Conservation (phyloP, 176 grass and related monocot species). For the Phyllostachys edulis region DNA sequence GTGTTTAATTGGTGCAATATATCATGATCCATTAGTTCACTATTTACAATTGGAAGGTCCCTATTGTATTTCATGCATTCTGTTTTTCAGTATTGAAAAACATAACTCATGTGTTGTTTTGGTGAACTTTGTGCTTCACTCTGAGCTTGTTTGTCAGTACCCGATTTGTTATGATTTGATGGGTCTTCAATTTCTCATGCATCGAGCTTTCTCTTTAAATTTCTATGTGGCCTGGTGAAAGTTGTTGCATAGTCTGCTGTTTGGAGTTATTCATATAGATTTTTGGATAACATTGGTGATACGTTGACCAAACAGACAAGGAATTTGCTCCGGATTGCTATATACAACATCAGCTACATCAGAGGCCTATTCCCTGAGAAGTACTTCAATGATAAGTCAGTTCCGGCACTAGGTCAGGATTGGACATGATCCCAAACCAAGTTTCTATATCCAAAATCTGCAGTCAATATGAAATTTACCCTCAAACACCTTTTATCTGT, state of each 20-base stretch:
- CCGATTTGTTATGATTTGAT: conserved; percentile 20
- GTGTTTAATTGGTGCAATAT: neutral
- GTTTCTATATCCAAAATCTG: conserved; percentile 17
- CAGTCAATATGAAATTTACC: neutral
- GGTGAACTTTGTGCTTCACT: neutral
- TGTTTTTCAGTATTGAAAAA: neutral
- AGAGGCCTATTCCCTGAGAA: conserved; percentile 96
- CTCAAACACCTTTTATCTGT: conserved; percentile 19
- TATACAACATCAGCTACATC: conserved; percentile 99
- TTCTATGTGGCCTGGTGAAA: conserved; percentile 3
- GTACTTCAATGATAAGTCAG: conserved; percentile 98
- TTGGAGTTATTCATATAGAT: neutral
- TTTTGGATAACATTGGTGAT: conserved; percentile 8
- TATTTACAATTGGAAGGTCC: too few species aligned
- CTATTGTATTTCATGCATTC: neutral
- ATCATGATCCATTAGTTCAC: neutral
- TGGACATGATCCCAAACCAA: neutral
- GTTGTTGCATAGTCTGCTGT: neutral
- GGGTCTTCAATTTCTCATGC: neutral
- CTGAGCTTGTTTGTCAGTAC: neutral
- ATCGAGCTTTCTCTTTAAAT: neutral
- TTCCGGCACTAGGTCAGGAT: conserved; percentile 82
- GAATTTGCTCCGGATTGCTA: conserved; percentile 95
- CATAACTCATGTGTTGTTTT: neutral
- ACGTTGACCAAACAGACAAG: conserved; percentile 66